phyloP scores from a whole-genome alignment of 192 early-diverging fungal species.

The Coemansia sp. region DNA sequence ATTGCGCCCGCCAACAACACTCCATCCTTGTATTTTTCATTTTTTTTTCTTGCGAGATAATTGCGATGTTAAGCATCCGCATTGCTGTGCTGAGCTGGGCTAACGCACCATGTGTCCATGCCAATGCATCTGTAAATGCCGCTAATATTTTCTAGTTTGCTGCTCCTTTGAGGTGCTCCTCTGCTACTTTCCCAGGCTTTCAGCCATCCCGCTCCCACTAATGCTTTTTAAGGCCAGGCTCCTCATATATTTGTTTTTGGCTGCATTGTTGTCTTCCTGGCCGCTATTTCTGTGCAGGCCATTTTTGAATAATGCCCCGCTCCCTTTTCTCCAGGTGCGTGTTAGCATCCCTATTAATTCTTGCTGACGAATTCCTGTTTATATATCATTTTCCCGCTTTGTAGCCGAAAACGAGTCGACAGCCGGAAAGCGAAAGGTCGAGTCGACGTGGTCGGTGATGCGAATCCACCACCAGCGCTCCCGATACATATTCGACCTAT shows the following conservation, averaged over 20 bases:
- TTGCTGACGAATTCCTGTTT: background rate
- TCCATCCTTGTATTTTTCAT: background rate
- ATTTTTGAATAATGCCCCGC: no score
- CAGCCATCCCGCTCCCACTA: no score
- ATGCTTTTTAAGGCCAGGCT: no score
- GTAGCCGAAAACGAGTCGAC: conserved; percentile 92
- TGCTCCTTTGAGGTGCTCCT: background rate
- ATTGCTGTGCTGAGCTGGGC: background rate
- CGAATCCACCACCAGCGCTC: conserved; percentile 96
- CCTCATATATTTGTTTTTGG: background rate
- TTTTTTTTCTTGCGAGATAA: conserved; percentile 3
- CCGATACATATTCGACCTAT: conserved; percentile 94
- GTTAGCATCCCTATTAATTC: background rate
- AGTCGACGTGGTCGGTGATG: conserved; percentile 92
- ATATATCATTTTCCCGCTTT: conserved; percentile 2
- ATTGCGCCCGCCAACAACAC: no score
- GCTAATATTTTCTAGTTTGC: background rate
- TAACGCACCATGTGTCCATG: background rate
- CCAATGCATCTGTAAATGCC: background rate
- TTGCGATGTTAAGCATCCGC: conserved; percentile 26
- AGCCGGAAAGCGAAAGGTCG: conserved; percentile 88
- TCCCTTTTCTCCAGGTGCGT: background rate
- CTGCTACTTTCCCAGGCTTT: conserved; percentile 7
- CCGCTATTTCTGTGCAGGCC: no score
- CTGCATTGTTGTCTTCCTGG: background rate